Conservation (phyloP, 192 early-diverging fungal species). For the Mortierella hygrophila region DNA sequence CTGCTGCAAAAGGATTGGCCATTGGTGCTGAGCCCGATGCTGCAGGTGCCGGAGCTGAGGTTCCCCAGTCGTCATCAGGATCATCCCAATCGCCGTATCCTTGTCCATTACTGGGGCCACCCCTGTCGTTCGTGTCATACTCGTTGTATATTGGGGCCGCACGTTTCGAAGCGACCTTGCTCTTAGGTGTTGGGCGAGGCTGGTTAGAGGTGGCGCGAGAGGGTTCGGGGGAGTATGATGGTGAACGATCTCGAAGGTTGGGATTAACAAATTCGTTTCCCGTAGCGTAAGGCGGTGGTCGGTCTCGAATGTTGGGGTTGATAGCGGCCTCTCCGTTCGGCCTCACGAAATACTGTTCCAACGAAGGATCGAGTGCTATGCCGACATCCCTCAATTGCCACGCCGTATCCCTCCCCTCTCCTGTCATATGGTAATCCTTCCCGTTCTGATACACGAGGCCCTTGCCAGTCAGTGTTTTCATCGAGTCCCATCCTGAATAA, state of each 20-base stretch:
- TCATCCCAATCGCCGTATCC: not conserved
- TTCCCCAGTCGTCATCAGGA: not conserved
- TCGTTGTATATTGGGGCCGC: not conserved
- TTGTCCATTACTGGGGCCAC: no score
- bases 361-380: slow-evolving; percentile 31
- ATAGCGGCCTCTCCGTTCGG: not conserved
- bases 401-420: slow-evolving; percentile 77
- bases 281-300: not conserved
- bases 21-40: not conserved
- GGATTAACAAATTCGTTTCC: not conserved
- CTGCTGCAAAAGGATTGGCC: no score
- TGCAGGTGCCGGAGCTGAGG: not conserved
- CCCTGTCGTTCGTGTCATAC: not conserved
- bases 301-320: not conserved
- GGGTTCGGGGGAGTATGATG: not conserved
- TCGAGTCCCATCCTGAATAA: slow-evolving; percentile 85
- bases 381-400: slow-evolving; percentile 57
- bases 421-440: slow-evolving; percentile 76
- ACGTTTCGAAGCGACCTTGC: not conserved
- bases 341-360: not conserved
- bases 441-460: slow-evolving; percentile 74
- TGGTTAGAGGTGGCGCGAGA: not conserved
- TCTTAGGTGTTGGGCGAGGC: not conserved
- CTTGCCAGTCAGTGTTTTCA: slow-evolving; percentile 80
- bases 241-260: not conserved